A percentile compares a stretch with the other conserved stretches of the same genome.
Conservation (phyloP, 805 yeast species). For the Jamesozyma hellenica region DNA sequence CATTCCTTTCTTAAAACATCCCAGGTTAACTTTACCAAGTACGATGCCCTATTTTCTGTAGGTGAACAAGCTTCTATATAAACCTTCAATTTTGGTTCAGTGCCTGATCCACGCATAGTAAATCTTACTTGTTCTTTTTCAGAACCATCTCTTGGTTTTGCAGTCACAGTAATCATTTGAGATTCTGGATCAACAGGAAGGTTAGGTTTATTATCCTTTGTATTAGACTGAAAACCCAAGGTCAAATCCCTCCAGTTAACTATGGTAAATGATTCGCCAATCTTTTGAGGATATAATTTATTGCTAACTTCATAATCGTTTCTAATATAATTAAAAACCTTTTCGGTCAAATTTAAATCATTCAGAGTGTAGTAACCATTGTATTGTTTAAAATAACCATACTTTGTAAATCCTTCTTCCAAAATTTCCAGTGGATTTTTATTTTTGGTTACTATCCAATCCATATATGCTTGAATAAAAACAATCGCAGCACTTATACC, state of each 20-base stretch:
- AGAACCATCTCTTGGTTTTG: conserved; percentile 24
- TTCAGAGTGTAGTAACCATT: conserved; percentile 77
- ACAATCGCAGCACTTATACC: conserved; percentile 75
- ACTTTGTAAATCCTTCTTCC: conserved; percentile 46
- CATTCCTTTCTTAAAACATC: conserved; percentile 43
- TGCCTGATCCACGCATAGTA: conserved; percentile 90
- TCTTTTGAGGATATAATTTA: conserved; percentile 32
- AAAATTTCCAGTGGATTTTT: conserved; percentile 38
- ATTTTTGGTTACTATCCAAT: conserved; percentile 32
- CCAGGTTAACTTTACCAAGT: conserved; percentile 62
- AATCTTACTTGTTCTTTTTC: conserved; percentile 44
- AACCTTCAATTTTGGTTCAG: conserved; percentile 89
- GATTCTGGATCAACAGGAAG: conserved; percentile 65
- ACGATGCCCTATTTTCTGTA: conserved; percentile 38
- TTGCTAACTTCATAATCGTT: conserved; percentile 15
- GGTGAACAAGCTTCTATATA: conserved; percentile 69
- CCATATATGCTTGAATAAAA: conserved; percentile 58
- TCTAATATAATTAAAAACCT: conserved; percentile 50
- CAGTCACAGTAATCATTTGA: conserved; percentile 74
- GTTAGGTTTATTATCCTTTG: conserved; percentile 45
- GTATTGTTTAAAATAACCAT: conserved; percentile 75
- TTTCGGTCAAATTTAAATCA: conserved; percentile 40
- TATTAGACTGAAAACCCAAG: conserved; percentile 63
- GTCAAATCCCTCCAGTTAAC: conserved; percentile 76
- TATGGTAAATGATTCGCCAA: conserved; percentile 50